These are phyloP conservation scores for Gaeumannomyces tritici DNA, from an alignment of 2,329 filamentous ascomycete genomes.

Conservation along the genomic window DNA sequence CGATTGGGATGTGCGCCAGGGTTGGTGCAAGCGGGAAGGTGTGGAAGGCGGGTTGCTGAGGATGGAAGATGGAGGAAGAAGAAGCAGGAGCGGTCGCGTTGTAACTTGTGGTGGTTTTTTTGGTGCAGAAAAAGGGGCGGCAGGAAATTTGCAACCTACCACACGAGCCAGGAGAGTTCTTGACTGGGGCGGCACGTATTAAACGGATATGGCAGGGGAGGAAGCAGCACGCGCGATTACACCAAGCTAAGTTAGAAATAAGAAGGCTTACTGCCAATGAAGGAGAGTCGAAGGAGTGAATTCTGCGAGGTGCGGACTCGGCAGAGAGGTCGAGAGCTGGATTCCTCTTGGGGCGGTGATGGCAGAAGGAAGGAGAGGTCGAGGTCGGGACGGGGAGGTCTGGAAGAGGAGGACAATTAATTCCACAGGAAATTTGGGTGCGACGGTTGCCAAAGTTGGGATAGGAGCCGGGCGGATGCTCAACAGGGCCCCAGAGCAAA, in stretches of 20 bases:
- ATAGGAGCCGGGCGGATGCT: slow-evolving; percentile 1
- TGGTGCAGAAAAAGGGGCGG: neutral
- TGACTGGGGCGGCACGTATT: neutral
- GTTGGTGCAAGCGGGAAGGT: neutral
- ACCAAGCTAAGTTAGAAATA: neutral
- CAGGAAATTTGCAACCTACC: neutral
- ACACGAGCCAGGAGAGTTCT: neutral
- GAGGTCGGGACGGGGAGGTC: neutral
- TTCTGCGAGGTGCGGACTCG: neutral
- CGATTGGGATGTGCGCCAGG: neutral
- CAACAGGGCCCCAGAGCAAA: slow-evolving; percentile 2
- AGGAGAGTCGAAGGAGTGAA: neutral
- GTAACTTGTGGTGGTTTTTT: neutral
- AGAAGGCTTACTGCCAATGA: neutral
- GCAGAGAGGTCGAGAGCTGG: neutral
- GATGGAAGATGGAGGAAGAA: neutral
- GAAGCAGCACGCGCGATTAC: neutral
- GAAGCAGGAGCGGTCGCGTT: neutral
- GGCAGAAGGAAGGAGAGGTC: neutral
- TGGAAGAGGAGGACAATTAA: slow-evolving; percentile 1
- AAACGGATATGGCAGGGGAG: neutral
- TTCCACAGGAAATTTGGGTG: slow-evolving; percentile 9
- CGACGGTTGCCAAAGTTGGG: slow-evolving; percentile 7
- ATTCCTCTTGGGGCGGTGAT: neutral
- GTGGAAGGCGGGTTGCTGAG: neutral